Evolutionary conservation across 139 green algal species (phyloP), one percentile per base, ranked within the genome.

Genomic region (Asterochloris erici): DNA sequence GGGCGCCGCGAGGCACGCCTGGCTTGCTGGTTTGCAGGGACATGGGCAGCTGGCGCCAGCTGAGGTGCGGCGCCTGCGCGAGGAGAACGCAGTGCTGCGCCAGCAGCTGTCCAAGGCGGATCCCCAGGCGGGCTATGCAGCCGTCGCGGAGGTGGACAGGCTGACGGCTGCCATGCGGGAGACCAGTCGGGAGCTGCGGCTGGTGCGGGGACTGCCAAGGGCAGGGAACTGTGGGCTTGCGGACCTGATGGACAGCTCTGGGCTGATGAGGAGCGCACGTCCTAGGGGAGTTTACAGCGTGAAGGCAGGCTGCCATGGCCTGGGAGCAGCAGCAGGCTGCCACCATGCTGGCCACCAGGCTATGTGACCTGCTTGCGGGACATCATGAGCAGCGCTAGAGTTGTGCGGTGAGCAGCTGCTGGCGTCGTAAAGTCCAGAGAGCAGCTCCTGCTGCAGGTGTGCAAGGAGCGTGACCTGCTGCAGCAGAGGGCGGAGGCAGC

Each of bases 401-500:
- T 71, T 24, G 21, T 26, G 19, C 17, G 17, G 38, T 54, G 38
- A 6, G 38, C 38, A 54, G 38, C 38, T 54, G 38, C 38, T 54
- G 38, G 38, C 38, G 38, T 6, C 6, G 38, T 6, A 54, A 6
- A 54, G 38, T 54, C 38, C 38, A 54, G 38, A 54, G 38, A 54
- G 38, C 38, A 54, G 38, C 38, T 9, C 19, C 19, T 71, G 26
- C 14, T 82, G 73, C 79, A 91, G 81, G 84, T 94, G 78, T 86
- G 86, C 26, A 91, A 94, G 84, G 93, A 97, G 84, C 82, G 90
- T 10, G 92, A 95, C 54, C 47, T 90, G 68, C 84, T 96, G 77
- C 78, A 87, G 38, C 71, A 81, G 0, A 87, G 88, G 2, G 68
- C 88, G 10, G 89, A 96, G 73, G 78, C 80, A 26, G 78, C 85